Base-by-base conservation (phyloP, 768 basidiomycete genomes). In the Lentinula edodes region DNA sequence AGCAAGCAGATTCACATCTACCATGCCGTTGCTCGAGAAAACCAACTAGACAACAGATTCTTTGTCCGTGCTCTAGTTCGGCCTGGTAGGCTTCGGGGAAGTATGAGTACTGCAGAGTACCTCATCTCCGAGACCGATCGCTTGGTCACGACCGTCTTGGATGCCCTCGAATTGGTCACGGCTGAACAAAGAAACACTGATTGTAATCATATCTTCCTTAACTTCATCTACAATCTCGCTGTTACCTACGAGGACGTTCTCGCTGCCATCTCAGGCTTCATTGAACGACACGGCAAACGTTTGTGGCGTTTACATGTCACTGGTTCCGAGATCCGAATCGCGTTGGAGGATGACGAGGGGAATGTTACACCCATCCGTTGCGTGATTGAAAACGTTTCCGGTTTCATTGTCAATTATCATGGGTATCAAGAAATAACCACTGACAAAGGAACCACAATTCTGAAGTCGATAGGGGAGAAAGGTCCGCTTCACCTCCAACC, bases 181-280 rank as follows among this genome's bases (percentile, higher is more conserved):
- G 92, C 91, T 7, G 84, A 93, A 68, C 82, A 95, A 68, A 87
- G 95, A 63, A 93, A 90, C 66, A 91, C 96, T 3, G 96, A 98
- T 71, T 95, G 93, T 78, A 98, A 98, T 74, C 95, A 98, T 73
- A 97, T 98, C 72, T 95, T 94, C 79, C 88, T 98, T 87, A 98
- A 98, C 80, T 99, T 98, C 73, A 88, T 98, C 68, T 98, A 98
- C 83, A 93, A 91, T 71, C 88, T 99, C 50, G 85, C 89, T 34
- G 95, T 99, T 63, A 89, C 89, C 38, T 98, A 98, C 68, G 95
- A 98, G 64, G 96, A 98, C 68, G 95, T 98, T 7, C 86, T 98
- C 59, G 91, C 93, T 52, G 97, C 97, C 13, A 92, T 98, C 61
- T 89, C 95, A n/a, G 97, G 97, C 46, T 99, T 99, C 80, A 95